Evolutionary conservation across 2,329 filamentous ascomycete genomes (phyloP), one percentile per base, ranked within the genome.

Genomic region (Xylariaceae sp.): DNA sequence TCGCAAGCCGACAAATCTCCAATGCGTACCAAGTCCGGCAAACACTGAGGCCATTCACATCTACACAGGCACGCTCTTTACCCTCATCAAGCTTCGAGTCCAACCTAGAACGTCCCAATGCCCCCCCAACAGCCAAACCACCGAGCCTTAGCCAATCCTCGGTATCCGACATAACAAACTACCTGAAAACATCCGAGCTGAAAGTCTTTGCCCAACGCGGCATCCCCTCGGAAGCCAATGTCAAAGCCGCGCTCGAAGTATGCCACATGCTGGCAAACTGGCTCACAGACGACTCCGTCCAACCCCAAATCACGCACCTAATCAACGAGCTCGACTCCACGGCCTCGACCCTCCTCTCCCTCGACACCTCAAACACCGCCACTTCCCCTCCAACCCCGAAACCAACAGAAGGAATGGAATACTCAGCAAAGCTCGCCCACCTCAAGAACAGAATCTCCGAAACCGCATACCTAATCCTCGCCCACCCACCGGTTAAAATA

Each of bases 401-500:
- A 45, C 17, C 55, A n/a, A 53, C 59, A 17, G 55, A 60, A 16
- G 44, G n/a, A 47, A 44, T 11, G 43, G 42, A 48, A 51, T 63
- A 53, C 51, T 57, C 38, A 43, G 54, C 18, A 65, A 71, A 56
- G 31, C 58, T 79, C 42, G 69, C 69, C 54, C 72, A 76, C 42
- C 73, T 78, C 22, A 69, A 78, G 50, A 71, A 78, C 60, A 74
- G 73, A 60, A 75, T 86, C 50, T 84, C 83, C 18, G 66, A 78
- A 46, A 71, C 80, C 7, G 84, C 87, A n/a, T 88, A 89, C 67
- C 75, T 79, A 36, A 80, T 97, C 50, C 69, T 96, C 53, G 79
- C 80, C 44, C 83, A 93, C 61, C 84, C 87, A 4, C 84, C 87
- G 54, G 85, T 97, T 44, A 89, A 91, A 72, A 88, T 97, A 65